Percentiles rank a stretch among this genome's conserved stretches.
Conservation (phyloP, 2,329 filamentous ascomycete genomes). For the Xylariales sp. region DNA sequence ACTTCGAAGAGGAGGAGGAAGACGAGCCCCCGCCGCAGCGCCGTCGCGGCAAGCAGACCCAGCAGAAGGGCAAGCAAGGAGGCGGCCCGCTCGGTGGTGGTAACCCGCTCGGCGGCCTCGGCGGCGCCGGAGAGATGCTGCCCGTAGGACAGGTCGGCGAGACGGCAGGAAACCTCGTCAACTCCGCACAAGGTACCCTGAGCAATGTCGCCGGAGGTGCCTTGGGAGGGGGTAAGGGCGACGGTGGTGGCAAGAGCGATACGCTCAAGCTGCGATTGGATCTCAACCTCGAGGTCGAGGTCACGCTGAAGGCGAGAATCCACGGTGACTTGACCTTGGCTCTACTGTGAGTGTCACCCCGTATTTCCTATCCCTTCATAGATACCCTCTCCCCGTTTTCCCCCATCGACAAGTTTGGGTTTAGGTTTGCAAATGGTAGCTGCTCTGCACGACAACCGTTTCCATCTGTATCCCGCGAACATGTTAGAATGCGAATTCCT, state of each 20-base stretch:
- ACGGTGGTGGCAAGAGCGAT: constrained; percentile 44
- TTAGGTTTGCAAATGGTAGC: not conserved
- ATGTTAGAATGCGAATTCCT: constrained; percentile 7
- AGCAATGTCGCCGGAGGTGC: constrained; percentile 21
- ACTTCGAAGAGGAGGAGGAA: constrained; percentile 19
- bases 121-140: constrained; percentile 21
- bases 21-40: constrained; percentile 20
- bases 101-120: constrained; percentile 21
- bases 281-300: constrained; percentile 78
- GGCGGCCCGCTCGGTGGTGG: constrained; percentile 13
- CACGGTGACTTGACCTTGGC: constrained; percentile 77
- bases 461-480: not conserved
- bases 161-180: constrained; percentile 24
- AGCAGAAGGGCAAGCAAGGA: constrained; percentile 18
- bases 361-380: not conserved
- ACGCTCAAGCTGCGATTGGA: constrained; percentile 71
- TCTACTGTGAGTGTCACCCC: constrained; percentile 47
- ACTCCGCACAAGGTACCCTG: constrained; percentile 21
- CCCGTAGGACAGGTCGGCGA: constrained; percentile 25
- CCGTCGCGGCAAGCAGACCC: constrained; percentile 17
- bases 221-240: constrained; percentile 14
- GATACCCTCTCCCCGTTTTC: not conserved
- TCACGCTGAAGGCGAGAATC: constrained; percentile 81
- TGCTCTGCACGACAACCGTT: constrained; percentile 7
- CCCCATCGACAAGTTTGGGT: not conserved